Base-by-base conservation (phyloP, 1,139 yeast genomes). In the Hansenula sp. region DNA sequence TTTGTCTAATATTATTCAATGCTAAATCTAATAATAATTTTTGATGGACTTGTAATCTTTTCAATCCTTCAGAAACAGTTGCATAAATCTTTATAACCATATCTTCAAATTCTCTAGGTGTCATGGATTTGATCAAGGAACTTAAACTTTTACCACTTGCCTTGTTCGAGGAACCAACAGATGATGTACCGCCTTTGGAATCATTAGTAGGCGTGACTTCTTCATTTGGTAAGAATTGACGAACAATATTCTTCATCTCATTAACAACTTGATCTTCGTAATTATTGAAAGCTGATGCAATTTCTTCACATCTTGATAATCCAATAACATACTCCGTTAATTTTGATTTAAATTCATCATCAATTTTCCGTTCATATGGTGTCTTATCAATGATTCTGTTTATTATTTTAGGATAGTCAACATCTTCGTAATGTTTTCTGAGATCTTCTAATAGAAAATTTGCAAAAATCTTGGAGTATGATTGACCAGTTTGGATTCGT, bases 21-120 rank as follows among this genome's bases (percentile, higher is more conserved):
- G 95, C 82, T 45, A 87, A 62, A 53, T 88, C 96, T 18, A 93
- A 70, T 30, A 93, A 63, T 5, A 87, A 57, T 59, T 89, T 89
- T 59, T 91, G 96, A 49, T 91, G 97, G 3, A 78, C 70, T 1
- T 87, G 78, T 24, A 91, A 68, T 43, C 96, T 72, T 47, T 93
- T 71, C 36, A 91, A 70, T 27, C 91, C 80, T 54, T 84, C 91
- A 0, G 90, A 78, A 7, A 88, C 70, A 33, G 79, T 74, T 0
- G 85, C 65, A 55, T 79, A 89, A 3, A 84, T 82, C 34, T 69
- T 71, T 3, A 73, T 65, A 39, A 89, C 62, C 90, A 90, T 84
- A 3, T 63, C 66, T 55, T 85, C 90, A 55, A 90, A 90, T 48
- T 87, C 96, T 17, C 67, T 65, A 0, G 91, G 83, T 0, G 89